Evolutionary conservation across 306 rosid species (phyloP).

Genomic region (Psophocarpus tetragonolobus): DNA sequence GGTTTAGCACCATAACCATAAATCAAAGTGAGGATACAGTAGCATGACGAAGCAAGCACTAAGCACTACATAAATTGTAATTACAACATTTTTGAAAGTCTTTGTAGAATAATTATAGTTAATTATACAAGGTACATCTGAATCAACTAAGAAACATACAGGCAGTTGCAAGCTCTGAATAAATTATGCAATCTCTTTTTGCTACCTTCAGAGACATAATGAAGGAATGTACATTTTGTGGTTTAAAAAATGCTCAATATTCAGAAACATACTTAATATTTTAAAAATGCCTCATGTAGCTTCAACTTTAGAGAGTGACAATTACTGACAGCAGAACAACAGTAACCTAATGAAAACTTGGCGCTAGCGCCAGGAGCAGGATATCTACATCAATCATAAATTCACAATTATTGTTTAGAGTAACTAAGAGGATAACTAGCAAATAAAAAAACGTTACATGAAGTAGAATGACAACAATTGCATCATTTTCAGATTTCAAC

Average conservation of each 20-base stretch:
- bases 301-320: conserved; percentile 9
- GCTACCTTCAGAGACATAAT: background rate
- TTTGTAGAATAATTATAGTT: background rate
- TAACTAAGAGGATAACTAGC: background rate
- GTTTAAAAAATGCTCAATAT: background rate
- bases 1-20: conserved; percentile 40
- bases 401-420: conserved; percentile 3
- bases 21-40: conserved; percentile 30
- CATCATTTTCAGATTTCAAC: conserved; percentile 5
- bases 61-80: conserved; percentile 12
- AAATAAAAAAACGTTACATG: background rate
- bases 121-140: background rate
- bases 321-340: background rate
- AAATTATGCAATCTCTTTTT: background rate
- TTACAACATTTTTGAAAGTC: background rate
- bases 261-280: background rate
- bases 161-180: background rate
- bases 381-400: background rate
- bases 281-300: background rate
- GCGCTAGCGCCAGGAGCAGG: background rate
- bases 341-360: background rate
- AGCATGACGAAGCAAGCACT: conserved; percentile 21
- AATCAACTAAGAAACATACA: conserved; percentile 7
- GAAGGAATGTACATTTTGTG: background rate
- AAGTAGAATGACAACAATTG: background rate